These are phyloP conservation scores for Backusella circina DNA, from an alignment of 192 early-diverging fungal genomes.

Conservation along the genomic window DNA sequence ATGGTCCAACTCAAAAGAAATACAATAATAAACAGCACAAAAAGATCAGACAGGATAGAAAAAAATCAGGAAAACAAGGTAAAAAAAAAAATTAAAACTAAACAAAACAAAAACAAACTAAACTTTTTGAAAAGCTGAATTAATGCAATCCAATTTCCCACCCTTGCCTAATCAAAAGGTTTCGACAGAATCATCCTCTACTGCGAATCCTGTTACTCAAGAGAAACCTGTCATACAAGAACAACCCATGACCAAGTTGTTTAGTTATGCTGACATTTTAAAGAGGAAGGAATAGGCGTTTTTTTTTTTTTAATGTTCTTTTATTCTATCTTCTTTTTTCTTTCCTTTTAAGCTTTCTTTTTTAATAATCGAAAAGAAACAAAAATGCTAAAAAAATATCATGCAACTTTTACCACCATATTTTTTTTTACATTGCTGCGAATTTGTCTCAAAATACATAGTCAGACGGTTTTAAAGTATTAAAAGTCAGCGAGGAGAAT, in stretches of 20 bases:
- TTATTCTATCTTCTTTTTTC: background rate
- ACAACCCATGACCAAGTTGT: background rate
- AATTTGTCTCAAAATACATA: background rate
- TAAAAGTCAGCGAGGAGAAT: background rate
- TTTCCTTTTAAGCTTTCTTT: background rate
- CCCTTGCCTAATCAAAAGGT: constrained; percentile 1
- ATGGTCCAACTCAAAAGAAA: background rate
- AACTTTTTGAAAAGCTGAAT: background rate
- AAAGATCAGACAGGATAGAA: background rate
- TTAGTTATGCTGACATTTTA: constrained; percentile 23
- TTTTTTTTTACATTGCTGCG: background rate
- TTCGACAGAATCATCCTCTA: background rate
- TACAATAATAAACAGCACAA: background rate
- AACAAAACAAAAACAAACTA: background rate
- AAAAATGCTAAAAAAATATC: background rate
- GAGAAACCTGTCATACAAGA: background rate
- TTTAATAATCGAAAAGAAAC: background rate
- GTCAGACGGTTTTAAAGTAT: background rate
- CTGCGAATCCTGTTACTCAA: background rate
- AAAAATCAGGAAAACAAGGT: background rate
- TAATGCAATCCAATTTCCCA: constrained; percentile 2
- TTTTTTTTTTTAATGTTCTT: background rate
- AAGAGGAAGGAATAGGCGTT: background rate
- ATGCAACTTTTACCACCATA: background rate
- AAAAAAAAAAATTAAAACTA: background rate